Evolutionary conservation across 371 early-diverging fungal genomes (phyloP).

Genomic region (Lichtheimia hyalospora): DNA sequence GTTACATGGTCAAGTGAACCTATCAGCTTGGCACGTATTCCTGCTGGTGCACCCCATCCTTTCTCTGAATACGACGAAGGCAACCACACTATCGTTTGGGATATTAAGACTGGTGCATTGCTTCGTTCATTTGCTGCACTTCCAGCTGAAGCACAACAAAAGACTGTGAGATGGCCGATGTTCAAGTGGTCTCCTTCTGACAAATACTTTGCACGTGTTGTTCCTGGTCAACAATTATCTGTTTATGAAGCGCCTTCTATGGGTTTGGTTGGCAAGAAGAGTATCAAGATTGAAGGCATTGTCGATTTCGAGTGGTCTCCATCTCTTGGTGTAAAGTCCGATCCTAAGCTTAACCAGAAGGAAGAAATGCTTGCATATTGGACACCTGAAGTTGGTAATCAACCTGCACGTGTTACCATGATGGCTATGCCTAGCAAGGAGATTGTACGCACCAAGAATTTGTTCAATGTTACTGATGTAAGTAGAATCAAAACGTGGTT

Average conservation of each 20-base stretch:
- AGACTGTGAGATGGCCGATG: conserved; percentile 88
- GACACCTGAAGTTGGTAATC: conserved; percentile 94
- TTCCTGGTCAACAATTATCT: conserved; percentile 76
- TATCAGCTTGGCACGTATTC: conserved; percentile 59
- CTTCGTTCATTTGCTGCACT: conserved; percentile 85
- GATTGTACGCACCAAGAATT: conserved; percentile 93
- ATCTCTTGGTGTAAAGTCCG: conserved; percentile 35
- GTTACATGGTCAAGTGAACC: conserved; percentile 93
- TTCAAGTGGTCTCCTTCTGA: conserved; percentile 97
- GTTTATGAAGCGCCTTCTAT: conserved; percentile 93
- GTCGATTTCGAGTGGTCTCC: conserved; percentile 94
- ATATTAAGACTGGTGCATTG: conserved; percentile 80
- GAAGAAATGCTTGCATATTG: conserved; percentile 90
- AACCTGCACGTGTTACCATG: conserved; percentile 95
- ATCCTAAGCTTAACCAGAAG: conserved; percentile 48
- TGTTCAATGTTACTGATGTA: conserved; percentile 88
- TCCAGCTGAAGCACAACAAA: conserved; percentile 50
- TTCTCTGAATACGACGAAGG: conserved; percentile 78
- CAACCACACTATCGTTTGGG: conserved; percentile 87
- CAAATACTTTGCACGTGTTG: conserved; percentile 90
- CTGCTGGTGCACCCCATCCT: conserved; percentile 60
- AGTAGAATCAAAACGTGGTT: conserved; percentile 6
- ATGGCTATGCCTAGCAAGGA: conserved; percentile 80
- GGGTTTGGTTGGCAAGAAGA: conserved; percentile 94
- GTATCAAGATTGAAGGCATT: conserved; percentile 86